phyloP scores from a whole-genome alignment of 371 early-diverging fungal species.

The Mortierella sp. region DNA sequence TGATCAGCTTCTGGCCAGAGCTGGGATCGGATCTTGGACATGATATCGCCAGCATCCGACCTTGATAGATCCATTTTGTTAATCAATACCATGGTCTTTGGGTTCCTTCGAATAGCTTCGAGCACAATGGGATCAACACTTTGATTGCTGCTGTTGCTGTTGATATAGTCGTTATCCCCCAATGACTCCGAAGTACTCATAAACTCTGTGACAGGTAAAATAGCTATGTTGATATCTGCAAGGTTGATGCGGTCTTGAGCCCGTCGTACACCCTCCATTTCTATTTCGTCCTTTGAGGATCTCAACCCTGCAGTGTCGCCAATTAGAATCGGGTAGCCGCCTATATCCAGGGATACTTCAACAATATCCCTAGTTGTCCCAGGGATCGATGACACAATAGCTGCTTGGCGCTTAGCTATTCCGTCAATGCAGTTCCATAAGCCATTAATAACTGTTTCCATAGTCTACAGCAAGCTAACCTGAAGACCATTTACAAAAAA shows the following conservation, averaged over 20 bases:
- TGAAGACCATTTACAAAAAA: background rate
- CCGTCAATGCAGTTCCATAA: background rate
- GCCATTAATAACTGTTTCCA: background rate
- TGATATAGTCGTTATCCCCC: background rate
- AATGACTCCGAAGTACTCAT: conserved; percentile 7
- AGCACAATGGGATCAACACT: conserved; percentile 61
- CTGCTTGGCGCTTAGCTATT: conserved; percentile 79
- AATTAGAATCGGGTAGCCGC: conserved; percentile 81
- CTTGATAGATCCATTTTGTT: conserved; percentile 73
- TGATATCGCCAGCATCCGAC: conserved; percentile 7
- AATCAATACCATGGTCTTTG: conserved; percentile 73
- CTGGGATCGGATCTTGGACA: conserved; percentile 16
- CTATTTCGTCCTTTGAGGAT: conserved; percentile 72
- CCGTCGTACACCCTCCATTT: conserved; percentile 79
- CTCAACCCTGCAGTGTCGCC: conserved; percentile 87
- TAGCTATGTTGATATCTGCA: conserved; percentile 51
- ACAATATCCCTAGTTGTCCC: conserved; percentile 89
- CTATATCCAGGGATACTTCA: conserved; percentile 79
- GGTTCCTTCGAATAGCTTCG: conserved; percentile 59
- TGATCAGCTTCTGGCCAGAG: conserved; percentile 22
- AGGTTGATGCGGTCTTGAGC: conserved; percentile 60
- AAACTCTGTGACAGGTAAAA: conserved; percentile 51
- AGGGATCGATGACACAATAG: conserved; percentile 84
- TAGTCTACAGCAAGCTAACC: background rate
- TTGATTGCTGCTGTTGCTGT: conserved; percentile 6